Percentiles rank a stretch among this genome's conserved stretches.
These are phyloP conservation scores for Naumovozyma castellii DNA, from an alignment of 805 yeast species.

Conservation along the genomic window DNA sequence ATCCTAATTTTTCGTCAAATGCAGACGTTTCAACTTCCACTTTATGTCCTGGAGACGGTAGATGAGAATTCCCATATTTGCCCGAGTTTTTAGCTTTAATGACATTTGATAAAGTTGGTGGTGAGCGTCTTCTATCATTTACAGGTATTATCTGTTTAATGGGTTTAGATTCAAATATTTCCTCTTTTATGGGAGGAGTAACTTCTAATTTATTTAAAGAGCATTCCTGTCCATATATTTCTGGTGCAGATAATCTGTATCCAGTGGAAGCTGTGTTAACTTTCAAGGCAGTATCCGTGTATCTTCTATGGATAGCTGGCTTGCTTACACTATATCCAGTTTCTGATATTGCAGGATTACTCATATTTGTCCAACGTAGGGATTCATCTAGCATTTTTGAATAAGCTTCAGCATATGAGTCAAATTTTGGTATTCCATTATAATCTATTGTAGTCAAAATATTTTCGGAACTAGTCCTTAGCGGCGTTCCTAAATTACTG, in stretches of 20 bases:
- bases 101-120: background rate
- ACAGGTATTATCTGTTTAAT: too few species aligned
- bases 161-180: too few species aligned
- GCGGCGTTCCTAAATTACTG: background rate
- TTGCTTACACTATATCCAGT: background rate
- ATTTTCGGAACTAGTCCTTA: too few species aligned
- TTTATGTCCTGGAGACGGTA: background rate
- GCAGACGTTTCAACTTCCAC: background rate
- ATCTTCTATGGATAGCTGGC: background rate
- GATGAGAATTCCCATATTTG: too few species aligned
- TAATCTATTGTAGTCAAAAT: background rate
- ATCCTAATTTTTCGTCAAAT: conserved; percentile 1
- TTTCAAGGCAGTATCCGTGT: background rate
- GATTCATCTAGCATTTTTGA: background rate
- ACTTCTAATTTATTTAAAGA: too few species aligned
- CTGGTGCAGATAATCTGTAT: too few species aligned
- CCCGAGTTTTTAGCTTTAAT: too few species aligned
- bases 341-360: too few species aligned
- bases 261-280: too few species aligned
- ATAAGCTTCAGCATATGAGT: background rate
- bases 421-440: background rate
- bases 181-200: too few species aligned
- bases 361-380: too few species aligned
- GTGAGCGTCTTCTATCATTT: background rate
- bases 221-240: too few species aligned